Base-by-base conservation (phyloP, 169 alveolate genomes). In the Cryptosporidium ubiquitum region DNA sequence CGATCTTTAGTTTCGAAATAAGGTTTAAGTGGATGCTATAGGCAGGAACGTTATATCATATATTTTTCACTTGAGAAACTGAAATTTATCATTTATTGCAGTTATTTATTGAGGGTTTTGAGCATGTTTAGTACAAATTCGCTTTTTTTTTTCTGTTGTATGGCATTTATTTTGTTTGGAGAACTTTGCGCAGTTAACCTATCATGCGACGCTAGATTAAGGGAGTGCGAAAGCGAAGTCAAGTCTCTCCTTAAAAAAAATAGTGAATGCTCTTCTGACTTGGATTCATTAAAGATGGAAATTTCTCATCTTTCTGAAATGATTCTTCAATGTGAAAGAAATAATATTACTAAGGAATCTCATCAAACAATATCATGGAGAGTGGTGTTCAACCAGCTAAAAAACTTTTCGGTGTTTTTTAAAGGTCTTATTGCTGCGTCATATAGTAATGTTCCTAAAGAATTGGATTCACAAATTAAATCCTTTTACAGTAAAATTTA, bases 211-310 rank as follows among this genome's bases (percentile, higher is more conserved):
- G 44, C 37, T 31, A 58, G 89, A 29, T 39, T 79, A 23, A 79
- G 52, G 61, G 89, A 79, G 58, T 79, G 89, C 58, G 89, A 79
- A 64, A 39, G 49, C 10, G 89, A 79, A 33, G 79, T 79, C 12
- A 79, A 64, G 66, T 31, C 79, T 40, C 75, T 79, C 12, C 40
- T 79, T n/a, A 79, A 64, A 49, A 58, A 64, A 26, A 58, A 79
- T 79, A 33, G 69, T 10, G 89, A 79, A 26, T 79, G 89, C 40
- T 79, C 89, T 18, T 42, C 79, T 33, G 75, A 79, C 16, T 44
- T 79, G 51, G 89, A 79, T 39, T 20, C 79, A 40, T 37, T 79
- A 55, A 79, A 39, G 23, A 10, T 37, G 40, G 89, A 79, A 29
- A 20, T 79, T 42, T 61, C 73, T 20, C 89, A 79, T 26, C 75